phyloP scores from a whole-genome alignment of 169 alveolate species.

The Plasmodium gonderi region DNA sequence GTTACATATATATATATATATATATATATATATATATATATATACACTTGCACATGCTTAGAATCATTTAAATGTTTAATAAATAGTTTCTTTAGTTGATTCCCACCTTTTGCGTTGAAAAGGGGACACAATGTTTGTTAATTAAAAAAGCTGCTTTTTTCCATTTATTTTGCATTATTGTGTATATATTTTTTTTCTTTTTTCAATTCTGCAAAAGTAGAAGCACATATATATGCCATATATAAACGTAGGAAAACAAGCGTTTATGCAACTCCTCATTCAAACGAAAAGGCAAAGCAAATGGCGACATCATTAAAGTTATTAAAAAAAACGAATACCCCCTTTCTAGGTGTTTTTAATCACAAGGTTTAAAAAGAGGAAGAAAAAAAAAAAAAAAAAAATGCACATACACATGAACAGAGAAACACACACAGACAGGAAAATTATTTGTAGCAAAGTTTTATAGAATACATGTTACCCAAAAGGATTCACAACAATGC shows the following conservation, averaged over 20 bases:
- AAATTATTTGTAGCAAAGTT: background rate
- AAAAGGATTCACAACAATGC: too few relatives aligned
- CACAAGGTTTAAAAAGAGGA: conserved; percentile 16
- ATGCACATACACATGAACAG: background rate
- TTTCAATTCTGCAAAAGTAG: background rate
- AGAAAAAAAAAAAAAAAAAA: background rate
- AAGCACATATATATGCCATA: background rate
- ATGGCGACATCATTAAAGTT: conserved; percentile 33
- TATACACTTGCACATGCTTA: background rate
- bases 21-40: background rate
- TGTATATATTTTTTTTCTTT: background rate
- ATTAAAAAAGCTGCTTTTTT: background rate
- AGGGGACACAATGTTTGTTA: background rate
- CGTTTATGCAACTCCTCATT: background rate
- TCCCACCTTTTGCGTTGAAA: background rate
- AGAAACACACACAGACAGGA: background rate
- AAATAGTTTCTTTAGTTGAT: background rate
- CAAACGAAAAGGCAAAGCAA: background rate
- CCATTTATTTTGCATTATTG: background rate
- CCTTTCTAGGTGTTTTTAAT: conserved; percentile 13
- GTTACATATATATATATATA: background rate
- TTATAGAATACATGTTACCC: background rate
- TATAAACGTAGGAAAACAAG: background rate
- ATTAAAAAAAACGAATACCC: background rate
- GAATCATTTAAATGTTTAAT: background rate